Percentiles rank a stretch among this genome's conserved stretches.
Evolutionary conservation across 345 rosid species (phyloP).

Genomic region (Moricandia arvensis): DNA sequence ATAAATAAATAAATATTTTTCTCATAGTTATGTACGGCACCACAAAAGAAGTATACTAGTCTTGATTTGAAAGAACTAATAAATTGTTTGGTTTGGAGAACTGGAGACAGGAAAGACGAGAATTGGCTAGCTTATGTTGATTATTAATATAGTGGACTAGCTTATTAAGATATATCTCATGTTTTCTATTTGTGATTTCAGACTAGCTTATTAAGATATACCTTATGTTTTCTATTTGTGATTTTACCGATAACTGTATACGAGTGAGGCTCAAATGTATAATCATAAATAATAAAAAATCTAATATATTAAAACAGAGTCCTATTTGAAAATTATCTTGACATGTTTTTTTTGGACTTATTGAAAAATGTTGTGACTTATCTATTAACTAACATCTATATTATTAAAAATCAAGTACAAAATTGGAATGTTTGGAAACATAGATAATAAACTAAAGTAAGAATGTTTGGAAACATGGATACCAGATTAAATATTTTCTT

Average conservation of each 20-base stretch:
- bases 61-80: not conserved
- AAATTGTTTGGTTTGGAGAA: constrained; percentile 24
- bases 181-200: not conserved
- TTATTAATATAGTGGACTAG: not conserved
- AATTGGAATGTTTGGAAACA: too few relatives aligned
- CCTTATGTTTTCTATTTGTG: not conserved
- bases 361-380: too few relatives aligned
- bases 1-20: not conserved
- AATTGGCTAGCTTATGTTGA: constrained; percentile 7
- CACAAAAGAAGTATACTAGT: not conserved
- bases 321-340: too few relatives aligned
- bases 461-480: too few relatives aligned
- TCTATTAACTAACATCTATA: too few relatives aligned
- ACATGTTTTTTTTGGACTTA: too few relatives aligned
- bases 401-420: too few relatives aligned
- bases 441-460: too few relatives aligned
- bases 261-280: not conserved
- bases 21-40: constrained; percentile 11
- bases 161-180: not conserved
- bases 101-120: constrained; percentile 30
- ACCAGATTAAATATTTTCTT: too few relatives aligned
- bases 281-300: not conserved
- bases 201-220: not conserved
- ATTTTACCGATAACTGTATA: not conserved
- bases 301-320: too few relatives aligned